phyloP scores from a whole-genome alignment of 441 rosid genomes.

The Iberis amara region DNA sequence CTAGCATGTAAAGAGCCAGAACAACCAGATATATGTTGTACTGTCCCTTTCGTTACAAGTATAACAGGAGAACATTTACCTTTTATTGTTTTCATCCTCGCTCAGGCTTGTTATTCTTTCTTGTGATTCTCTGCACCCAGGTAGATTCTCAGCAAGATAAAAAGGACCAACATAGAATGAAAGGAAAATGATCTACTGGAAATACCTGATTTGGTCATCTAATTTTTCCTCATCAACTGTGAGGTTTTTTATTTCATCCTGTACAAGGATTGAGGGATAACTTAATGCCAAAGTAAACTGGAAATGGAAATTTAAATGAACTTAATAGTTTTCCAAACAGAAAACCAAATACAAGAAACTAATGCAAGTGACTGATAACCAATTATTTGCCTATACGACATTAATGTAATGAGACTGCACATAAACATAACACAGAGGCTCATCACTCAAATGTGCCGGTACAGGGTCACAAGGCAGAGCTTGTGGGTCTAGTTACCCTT shows the following conservation, averaged over 20 bases:
- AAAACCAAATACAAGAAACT: constrained; percentile 5
- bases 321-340: too few species aligned
- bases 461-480: not conserved
- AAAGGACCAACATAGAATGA: constrained; percentile 11
- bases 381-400: constrained; percentile 9
- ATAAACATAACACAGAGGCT: constrained; percentile 9
- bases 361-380: constrained; percentile 10
- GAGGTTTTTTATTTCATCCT: constrained; percentile 82
- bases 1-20: constrained; percentile 38
- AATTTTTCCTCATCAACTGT: constrained; percentile 55
- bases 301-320: not conserved
- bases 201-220: constrained; percentile 79
- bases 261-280: constrained; percentile 20
- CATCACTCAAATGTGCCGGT: constrained; percentile 1
- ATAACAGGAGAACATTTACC: constrained; percentile 37
- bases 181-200: constrained; percentile 15
- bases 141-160: constrained; percentile 32
- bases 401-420: not conserved
- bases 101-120: constrained; percentile 79
- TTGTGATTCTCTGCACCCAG: constrained; percentile 72
- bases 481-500: constrained; percentile 6
- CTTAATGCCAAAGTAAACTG: constrained; percentile 16
- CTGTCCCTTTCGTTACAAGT: not conserved
- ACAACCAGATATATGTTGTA: constrained; percentile 13
- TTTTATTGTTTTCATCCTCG: constrained; percentile 82